Evolutionary conservation across 2,329 filamentous ascomycete species (phyloP), one percentile per base, ranked within the genome.

Genomic region (Fusarium oligoseptatum): DNA sequence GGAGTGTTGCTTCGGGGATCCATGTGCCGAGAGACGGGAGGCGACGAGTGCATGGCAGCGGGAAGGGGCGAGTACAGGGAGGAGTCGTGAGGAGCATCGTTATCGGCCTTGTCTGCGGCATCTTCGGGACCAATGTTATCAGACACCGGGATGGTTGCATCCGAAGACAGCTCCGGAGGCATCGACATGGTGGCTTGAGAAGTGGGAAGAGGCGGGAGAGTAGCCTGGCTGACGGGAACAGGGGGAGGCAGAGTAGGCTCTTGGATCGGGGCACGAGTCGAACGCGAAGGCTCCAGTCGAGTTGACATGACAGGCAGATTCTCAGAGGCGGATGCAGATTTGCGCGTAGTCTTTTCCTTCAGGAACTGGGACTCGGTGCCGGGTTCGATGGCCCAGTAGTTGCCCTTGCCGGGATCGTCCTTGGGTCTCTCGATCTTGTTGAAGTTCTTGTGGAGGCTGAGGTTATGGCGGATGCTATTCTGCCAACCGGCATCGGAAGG

Each of bases 401-500:
- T 96, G 50, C 97, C 97, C 84, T 98, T 98, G 78, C 97, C 97
- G 4, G 96, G 95, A 79, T 98, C 97, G 81, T 98, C 95, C 87
- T 98, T 98, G 67, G 95, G 95, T 68, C 97, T 91, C 83, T 98
- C 95, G 80, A 97, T 93, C 85, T 98, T 98, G 81, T 95, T 92
- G 80, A 98, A 98, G 56, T 94, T 94, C 85, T 98, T 98, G 88
- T 98, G 97, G 52, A 99, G 88, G 80, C 95, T 98, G 37, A 99
- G 91, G 78, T 99, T 99, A 84, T 99, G 97, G 37, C 97, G 93
- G 82, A 99, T 99, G 85, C 97, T 98, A 84, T 99, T 99, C 84
- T 98, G 96, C 97, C 97, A 99, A 73, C 97, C 96, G 12, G 94
- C 92, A 78, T 98, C 95, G 66, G 92, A 90, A 50, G 91, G 90